Percentiles rank a stretch among this genome's conserved stretches.
Evolutionary conservation across 2,329 filamentous ascomycete genomes (phyloP).

Genomic region (Arthrobotrys iridis): DNA sequence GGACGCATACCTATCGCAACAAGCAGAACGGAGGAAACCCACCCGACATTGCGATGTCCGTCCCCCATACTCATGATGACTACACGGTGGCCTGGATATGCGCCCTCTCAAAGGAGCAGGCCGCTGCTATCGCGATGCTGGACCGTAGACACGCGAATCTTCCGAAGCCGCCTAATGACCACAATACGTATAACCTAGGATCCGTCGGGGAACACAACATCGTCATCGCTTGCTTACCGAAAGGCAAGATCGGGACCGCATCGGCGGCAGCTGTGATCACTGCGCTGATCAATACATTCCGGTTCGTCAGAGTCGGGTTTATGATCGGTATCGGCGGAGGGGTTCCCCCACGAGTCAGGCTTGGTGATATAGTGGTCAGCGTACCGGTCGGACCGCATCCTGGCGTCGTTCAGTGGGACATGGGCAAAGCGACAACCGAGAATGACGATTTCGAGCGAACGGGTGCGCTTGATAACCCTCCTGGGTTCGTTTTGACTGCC

Average conservation of each 20-base stretch:
- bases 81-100: constrained; percentile 24
- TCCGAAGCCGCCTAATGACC: not conserved
- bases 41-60: not conserved
- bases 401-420: constrained; percentile 57
- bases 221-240: no score
- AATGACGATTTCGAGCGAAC: constrained; percentile 54
- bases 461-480: constrained; percentile 55
- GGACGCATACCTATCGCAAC: not conserved
- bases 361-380: constrained; percentile 58
- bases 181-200: constrained; percentile 2
- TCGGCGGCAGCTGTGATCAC: not conserved
- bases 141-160: constrained; percentile 4
- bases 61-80: not conserved
- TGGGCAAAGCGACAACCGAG: constrained; percentile 53
- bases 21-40: not conserved
- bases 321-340: constrained; percentile 6
- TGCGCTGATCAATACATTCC: not conserved
- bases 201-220: constrained; percentile 7
- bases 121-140: constrained; percentile 19
- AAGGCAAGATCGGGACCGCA: not conserved
- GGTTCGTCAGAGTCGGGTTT: not conserved
- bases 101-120: constrained; percentile 1
- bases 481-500: constrained; percentile 54
- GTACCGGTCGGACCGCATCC: constrained; percentile 35
- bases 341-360: not conserved